These are phyloP conservation scores for Wickerhamia fluorescens DNA, from an alignment of 805 yeast species.

Conservation along the genomic window DNA sequence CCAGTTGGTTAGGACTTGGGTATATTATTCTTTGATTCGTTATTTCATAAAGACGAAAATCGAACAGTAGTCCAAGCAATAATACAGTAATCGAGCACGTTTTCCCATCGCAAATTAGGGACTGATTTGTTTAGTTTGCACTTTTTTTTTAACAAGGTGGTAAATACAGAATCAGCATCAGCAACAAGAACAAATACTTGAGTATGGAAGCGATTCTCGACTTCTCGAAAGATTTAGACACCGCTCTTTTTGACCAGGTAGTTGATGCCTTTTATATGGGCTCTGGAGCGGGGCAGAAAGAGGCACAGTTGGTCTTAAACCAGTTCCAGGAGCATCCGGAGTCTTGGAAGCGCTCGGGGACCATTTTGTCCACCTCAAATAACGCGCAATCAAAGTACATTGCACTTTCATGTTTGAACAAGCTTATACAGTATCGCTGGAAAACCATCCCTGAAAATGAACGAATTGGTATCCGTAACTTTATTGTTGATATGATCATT, in stretches of 20 bases:
- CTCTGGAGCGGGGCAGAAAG: slow-evolving; percentile 58
- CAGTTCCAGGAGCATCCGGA: slow-evolving; percentile 91
- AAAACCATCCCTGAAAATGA: slow-evolving; percentile 84
- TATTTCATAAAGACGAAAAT: too few relatives aligned
- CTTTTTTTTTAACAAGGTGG: too few relatives aligned
- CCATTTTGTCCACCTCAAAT: slow-evolving; percentile 68
- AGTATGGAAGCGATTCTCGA: slow-evolving; percentile 83
- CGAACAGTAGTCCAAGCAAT: too few relatives aligned
- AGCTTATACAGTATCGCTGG: slow-evolving; percentile 89
- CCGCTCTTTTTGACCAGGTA: slow-evolving; percentile 69
- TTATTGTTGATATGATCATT: slow-evolving; percentile 89
- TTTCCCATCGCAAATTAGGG: too few relatives aligned
- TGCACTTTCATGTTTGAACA: slow-evolving; percentile 85
- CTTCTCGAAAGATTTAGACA: slow-evolving; percentile 77
- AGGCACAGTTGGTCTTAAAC: slow-evolving; percentile 65
- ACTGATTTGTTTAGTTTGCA: too few relatives aligned
- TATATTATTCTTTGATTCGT: too few relatives aligned
- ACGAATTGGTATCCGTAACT: slow-evolving; percentile 87
- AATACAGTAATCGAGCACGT: too few relatives aligned
- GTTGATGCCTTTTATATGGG: slow-evolving; percentile 83
- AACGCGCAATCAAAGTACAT: slow-evolving; percentile 88
- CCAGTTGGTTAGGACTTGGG: too few relatives aligned
- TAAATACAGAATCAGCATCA: too few relatives aligned
- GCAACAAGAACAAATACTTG: too few relatives aligned
- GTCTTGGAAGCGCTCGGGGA: slow-evolving; percentile 92